phyloP scores from a whole-genome alignment of 306 rosid species.

The Cicer pinnatifidum region DNA sequence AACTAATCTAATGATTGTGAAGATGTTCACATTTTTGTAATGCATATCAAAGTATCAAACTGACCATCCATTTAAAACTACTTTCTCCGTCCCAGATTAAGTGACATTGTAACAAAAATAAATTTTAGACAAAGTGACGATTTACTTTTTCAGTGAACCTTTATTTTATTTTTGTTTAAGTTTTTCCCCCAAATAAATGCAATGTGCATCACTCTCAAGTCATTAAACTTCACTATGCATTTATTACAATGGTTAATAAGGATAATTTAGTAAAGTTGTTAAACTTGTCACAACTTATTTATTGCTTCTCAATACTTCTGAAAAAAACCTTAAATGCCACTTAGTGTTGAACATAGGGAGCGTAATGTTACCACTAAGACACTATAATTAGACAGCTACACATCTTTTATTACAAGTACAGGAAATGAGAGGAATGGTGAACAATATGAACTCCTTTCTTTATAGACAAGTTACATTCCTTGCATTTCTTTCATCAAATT shows the following conservation, averaged over 20 bases:
- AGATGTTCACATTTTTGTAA: not conserved
- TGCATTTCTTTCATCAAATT: conserved; percentile 34
- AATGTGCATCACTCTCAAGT: not conserved
- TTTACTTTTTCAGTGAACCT: not conserved
- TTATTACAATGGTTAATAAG: not conserved
- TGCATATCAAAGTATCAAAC: conserved; percentile 15
- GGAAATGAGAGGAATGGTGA: conserved; percentile 7
- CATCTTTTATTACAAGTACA: not conserved
- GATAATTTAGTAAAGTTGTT: not conserved
- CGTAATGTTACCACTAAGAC: conserved; percentile 10
- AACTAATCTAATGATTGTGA: conserved; percentile 2
- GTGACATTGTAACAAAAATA: too few relatives aligned
- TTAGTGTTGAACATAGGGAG: not conserved
- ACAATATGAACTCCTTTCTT: conserved; percentile 16
- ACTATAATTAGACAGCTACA: not conserved
- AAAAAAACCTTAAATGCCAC: not conserved
- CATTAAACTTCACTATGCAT: not conserved
- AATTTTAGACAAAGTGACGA: not conserved
- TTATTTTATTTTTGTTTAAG: not conserved
- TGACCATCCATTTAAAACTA: conserved; percentile 11
- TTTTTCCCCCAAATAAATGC: not conserved
- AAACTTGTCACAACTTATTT: not conserved
- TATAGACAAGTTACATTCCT: conserved; percentile 18
- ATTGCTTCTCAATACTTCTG: not conserved
- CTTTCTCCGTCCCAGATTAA: too few relatives aligned